phyloP scores from a whole-genome alignment of 441 rosid species.

The Metrosideros polymorpha region DNA sequence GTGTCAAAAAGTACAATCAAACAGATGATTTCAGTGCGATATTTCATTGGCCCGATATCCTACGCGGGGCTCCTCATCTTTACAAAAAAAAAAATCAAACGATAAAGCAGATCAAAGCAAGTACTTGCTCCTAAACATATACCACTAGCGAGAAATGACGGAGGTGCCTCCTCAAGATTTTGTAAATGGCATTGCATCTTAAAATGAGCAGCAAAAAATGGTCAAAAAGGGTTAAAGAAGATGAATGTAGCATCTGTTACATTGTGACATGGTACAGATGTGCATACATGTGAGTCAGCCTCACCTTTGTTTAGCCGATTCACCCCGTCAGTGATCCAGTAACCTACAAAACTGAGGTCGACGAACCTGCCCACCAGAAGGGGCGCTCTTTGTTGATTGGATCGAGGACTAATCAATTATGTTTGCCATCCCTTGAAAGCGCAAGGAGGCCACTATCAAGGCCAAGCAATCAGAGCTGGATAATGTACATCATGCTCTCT shows the following conservation, averaged over 20 bases:
- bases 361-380: conserved; percentile 3
- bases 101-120: background rate
- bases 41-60: background rate
- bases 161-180: background rate
- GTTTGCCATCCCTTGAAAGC: conserved; percentile 24
- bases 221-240: background rate
- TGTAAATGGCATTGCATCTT: background rate
- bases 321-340: conserved; percentile 5
- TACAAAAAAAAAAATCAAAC: background rate
- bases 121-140: background rate
- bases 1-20: background rate
- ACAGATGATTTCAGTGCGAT: background rate
- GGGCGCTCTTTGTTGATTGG: background rate
- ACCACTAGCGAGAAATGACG: background rate
- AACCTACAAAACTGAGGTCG: conserved; percentile 19
- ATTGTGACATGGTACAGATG: conserved; percentile 5
- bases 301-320: background rate
- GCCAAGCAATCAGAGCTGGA: conserved; percentile 6
- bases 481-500: conserved; percentile 3
- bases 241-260: background rate
- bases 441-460: conserved; percentile 18
- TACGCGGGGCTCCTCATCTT: background rate
- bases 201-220: background rate
- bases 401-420: conserved; percentile 2
- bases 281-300: conserved; percentile 14